Evolutionary conservation across 192 early-diverging fungal species (phyloP).

Genomic region (Coemansia sp.): DNA sequence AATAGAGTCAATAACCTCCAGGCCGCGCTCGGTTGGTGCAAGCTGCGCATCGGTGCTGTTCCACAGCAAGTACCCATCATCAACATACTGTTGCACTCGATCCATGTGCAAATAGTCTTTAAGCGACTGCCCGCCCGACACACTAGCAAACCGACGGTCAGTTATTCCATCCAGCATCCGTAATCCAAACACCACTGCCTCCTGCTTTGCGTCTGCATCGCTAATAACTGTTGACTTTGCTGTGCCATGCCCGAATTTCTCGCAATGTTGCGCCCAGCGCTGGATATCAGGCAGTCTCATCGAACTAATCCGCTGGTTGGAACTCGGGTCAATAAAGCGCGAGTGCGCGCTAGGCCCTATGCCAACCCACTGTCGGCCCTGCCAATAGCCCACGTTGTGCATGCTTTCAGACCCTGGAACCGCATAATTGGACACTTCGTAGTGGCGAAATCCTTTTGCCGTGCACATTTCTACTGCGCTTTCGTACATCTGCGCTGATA

Average conservation of each 20-base stretch:
- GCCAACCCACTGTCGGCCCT: constrained; percentile 57
- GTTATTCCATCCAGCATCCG: constrained; percentile 51
- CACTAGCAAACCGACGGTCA: constrained; percentile 13
- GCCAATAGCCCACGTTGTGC: constrained; percentile 60
- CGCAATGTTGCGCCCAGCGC: constrained; percentile 36
- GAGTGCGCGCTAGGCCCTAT: constrained; percentile 63
- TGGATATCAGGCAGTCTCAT: constrained; percentile 33
- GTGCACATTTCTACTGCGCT: constrained; percentile 26
- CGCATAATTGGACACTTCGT: constrained; percentile 59
- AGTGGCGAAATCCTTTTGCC: constrained; percentile 40
- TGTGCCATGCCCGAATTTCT: constrained; percentile 27
- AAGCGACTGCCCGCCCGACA: constrained; percentile 23
- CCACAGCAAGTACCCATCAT: constrained; percentile 25
- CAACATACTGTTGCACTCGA: constrained; percentile 14
- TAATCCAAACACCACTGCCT: constrained; percentile 54
- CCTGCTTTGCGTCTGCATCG: constrained; percentile 24
- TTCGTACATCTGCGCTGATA: constrained; percentile 51
- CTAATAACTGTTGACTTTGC: constrained; percentile 1
- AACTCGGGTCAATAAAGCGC: constrained; percentile 36
- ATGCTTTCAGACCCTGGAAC: constrained; percentile 20
- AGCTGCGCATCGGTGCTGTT: constrained; percentile 6
- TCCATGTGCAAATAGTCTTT: constrained; percentile 39
- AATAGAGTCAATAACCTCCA: constrained; percentile 42
- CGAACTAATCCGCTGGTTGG: constrained; percentile 16
- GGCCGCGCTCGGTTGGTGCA: constrained; percentile 37